Base-by-base conservation (phyloP, 73 alveolate species). In the Durusdinium trenchii region DNA sequence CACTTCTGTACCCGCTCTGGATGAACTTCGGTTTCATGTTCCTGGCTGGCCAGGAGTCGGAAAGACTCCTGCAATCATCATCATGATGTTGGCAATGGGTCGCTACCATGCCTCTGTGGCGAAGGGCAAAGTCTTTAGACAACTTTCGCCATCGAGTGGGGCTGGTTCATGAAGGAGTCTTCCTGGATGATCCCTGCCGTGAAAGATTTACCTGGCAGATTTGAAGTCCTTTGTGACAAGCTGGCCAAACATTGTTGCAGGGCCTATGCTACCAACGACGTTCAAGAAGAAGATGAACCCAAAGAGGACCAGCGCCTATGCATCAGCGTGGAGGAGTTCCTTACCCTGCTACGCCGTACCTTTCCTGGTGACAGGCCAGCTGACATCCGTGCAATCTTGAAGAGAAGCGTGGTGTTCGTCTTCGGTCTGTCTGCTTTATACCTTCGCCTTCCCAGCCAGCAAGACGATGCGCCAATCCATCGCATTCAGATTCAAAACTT, bases 31-130 rank as follows among this genome's bases (percentile, higher is more conserved):
- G 67, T 5, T 26, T 83, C 35, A 26, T 83, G 42, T 30, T 45
- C n/a, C 62, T 78, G 89, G 89, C 23, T 78, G 89, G 89, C 89
- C 89, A 3, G 89, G 89, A 2, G 89, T 78, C 4, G 89, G 89
- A 5, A 78, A 78, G 40, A 78, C 89, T 3, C 89, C 89, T 12
- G 45, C 48, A 5, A 40, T 78, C 16, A 38, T 78, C 62, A 16
- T 73, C 54, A 36, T 73, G 85, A 6, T 10, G 45, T 6, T 73
- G 54, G 85, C 85, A 35, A 73, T 73, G 16, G 85, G 85, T 26
- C 16, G 85, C 45, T n/a, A 73, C 52, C 85, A 73, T 38, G 52
- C 52, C 28, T 3, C 48, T 6, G 12, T 81, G 91, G 91, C 91
- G 91, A 48, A 40, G 91, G 57, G 67, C 91, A 12, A 81, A 45